Conservation (phyloP, 352 stramenopile genomes). For the Phytophthora tubulina region DNA sequence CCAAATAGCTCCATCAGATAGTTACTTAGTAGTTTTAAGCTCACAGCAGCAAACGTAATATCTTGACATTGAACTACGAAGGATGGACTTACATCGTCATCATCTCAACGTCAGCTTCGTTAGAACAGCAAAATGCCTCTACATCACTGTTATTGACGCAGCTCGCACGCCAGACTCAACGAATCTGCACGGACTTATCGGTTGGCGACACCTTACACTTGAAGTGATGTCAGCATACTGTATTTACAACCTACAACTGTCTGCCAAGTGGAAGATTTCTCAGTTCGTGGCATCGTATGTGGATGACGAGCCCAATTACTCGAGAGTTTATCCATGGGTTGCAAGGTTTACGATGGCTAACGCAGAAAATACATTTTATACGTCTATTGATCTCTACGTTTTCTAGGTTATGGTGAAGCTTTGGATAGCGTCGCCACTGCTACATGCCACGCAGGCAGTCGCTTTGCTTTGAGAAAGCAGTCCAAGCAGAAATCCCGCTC, state of each 20-base stretch:
- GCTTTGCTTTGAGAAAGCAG: conserved; percentile 44
- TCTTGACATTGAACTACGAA: background rate
- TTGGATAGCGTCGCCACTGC: conserved; percentile 35
- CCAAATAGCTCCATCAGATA: conserved; percentile 23
- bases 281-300: conserved; percentile 3
- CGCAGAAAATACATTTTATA: no score
- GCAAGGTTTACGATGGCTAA: no score
- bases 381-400: conserved; percentile 2
- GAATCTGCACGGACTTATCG: conserved; percentile 4
- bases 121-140: no score
- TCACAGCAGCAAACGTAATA: conserved; percentile 16
- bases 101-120: background rate
- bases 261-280: background rate
- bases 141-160: no score
- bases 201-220: background rate
- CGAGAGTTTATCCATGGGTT: background rate
- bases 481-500: conserved; percentile 47
- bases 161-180: conserved; percentile 1
- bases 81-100: background rate
- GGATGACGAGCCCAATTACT: background rate
- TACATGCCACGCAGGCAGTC: conserved; percentile 33
- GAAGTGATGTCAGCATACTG: no score
- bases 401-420: conserved; percentile 12
- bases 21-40: conserved; percentile 29
- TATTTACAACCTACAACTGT: no score